Base-by-base conservation (phyloP, 768 basidiomycete species). In the Boletus patriciae region DNA sequence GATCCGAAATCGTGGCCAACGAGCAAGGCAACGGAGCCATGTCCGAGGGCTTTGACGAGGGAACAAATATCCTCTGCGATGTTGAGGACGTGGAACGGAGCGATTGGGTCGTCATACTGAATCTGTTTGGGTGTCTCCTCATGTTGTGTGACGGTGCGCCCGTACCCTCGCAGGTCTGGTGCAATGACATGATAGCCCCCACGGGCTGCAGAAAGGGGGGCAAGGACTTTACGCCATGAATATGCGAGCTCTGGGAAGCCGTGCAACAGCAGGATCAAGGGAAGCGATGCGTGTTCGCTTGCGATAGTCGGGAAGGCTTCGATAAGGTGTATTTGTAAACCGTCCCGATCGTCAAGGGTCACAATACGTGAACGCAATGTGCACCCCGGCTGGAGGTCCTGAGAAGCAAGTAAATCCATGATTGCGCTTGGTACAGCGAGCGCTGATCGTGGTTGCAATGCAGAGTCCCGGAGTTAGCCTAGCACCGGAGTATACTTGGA, bases 231-330 rank as follows among this genome's bases (percentile, higher is more conserved):
- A 15, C 86, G 76, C 83, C 84, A 87, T 9, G 84, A 86, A 64
- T 82, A 84, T 3, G 84, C 79, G 7, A 87, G 74, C 62, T 87
- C 85, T 11, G 85, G 85, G 65, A 87, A 87, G 41, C 85, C 86
- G 58, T 87, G 85, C 2, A 87, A 66, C 23, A 88, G 79, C 31
- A 87, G 52, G 45, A 86, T 62, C 15, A 87, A 74, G 1, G 80
- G 82, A 6, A 73, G 68, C 21, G 70, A 64, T 37, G 61, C 45
- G 42, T 57, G 54, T 27, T 57, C 52, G 40, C 61, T 57, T 51
- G 52, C 15, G 48, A 50, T 36, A 34, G 61, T 58, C 21, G 77
- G 75, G 34, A 62, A 56, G 9, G 80, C 81, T 59, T 85, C 83
- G 27, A 86, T 74, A 36, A 82, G 68, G 57, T 85, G 80, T 44